Conservation (phyloP, 2,329 filamentous ascomycete genomes). For the Aphanoascus verrucosus region DNA sequence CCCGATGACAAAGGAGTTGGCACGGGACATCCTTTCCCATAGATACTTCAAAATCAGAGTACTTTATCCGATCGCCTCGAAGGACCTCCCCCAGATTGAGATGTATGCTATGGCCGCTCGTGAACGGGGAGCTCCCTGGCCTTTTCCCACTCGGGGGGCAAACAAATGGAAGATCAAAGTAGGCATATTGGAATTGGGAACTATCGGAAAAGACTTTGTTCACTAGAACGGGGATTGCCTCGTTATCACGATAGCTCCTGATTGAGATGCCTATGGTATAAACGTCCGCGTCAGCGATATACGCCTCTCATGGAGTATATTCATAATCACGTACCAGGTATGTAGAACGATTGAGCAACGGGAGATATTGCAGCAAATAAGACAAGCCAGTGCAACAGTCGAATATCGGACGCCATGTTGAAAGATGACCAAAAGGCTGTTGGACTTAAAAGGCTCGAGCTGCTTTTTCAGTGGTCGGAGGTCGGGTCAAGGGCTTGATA, state of each 20-base stretch:
- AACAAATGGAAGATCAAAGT: slow-evolving; percentile 77
- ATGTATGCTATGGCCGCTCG: slow-evolving; percentile 66
- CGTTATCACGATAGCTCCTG: slow-evolving; percentile 64
- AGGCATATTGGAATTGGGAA: slow-evolving; percentile 83
- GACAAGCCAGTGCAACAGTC: slow-evolving; percentile 28
- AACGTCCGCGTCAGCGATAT: slow-evolving; percentile 6
- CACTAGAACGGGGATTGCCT: slow-evolving; percentile 72
- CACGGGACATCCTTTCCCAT: slow-evolving; percentile 69
- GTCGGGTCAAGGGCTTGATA: background rate
- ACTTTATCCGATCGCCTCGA: slow-evolving; percentile 73
- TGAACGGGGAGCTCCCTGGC: slow-evolving; percentile 55
- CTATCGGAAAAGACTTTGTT: slow-evolving; percentile 89
- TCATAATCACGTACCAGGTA: slow-evolving; percentile 55
- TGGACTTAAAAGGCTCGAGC: background rate
- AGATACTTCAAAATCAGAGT: slow-evolving; percentile 68
- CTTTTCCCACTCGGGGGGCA: slow-evolving; percentile 63
- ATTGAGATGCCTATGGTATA: slow-evolving; percentile 60
- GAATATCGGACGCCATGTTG: slow-evolving; percentile 20
- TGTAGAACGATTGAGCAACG: slow-evolving; percentile 61
- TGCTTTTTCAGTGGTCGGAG: too few species aligned
- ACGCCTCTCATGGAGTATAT: slow-evolving; percentile 6
- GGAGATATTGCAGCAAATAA: slow-evolving; percentile 42
- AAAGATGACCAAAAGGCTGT: background rate
- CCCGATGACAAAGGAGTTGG: slow-evolving; percentile 58
- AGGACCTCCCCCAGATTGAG: slow-evolving; percentile 81